A percentile compares a stretch with the other conserved stretches of the same genome.
Evolutionary conservation across 179 eudicot species (phyloP).

Genomic region (Nepenthes alata): DNA sequence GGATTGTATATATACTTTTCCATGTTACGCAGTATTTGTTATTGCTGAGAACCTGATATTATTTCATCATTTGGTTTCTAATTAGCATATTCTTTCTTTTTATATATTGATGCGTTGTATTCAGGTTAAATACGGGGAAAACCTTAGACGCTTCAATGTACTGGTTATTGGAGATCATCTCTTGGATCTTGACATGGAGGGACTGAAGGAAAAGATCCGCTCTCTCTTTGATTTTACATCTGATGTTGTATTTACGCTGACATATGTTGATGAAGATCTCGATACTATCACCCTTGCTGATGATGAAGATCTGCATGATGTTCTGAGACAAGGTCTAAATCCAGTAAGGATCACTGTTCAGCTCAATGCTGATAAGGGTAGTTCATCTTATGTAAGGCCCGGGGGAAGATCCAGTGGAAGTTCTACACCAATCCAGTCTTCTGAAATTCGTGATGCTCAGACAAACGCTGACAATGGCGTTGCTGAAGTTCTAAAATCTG

Average conservation of each 20-base stretch:
- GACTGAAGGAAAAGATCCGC: slow-evolving; percentile 45
- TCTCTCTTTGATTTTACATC: slow-evolving; percentile 47
- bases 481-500: slow-evolving; percentile 35
- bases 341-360: slow-evolving; percentile 65
- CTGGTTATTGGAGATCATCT: slow-evolving; percentile 25
- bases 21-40: no score
- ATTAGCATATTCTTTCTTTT: no score
- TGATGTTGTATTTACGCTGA: slow-evolving; percentile 34
- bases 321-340: slow-evolving; percentile 51
- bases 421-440: slow-evolving; percentile 26
- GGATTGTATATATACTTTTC: no score
- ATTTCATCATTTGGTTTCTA: no score
- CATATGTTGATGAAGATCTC: slow-evolving; percentile 75
- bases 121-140: slow-evolving; percentile 68
- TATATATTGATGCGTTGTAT: slow-evolving; percentile 1
- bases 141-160: slow-evolving; percentile 77
- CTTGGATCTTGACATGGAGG: slow-evolving; percentile 44
- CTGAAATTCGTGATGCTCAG: slow-evolving; percentile 15
- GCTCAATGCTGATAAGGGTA: slow-evolving; percentile 21
- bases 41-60: no score
- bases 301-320: slow-evolving; percentile 69
- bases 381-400: slow-evolving; percentile 14
- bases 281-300: slow-evolving; percentile 74
- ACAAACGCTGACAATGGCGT: slow-evolving; percentile 18
- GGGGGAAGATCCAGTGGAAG: slow-evolving; percentile 38